These are phyloP conservation scores for Phaeosphaeria sp. DNA, from an alignment of 2,329 filamentous ascomycete species.

Conservation along the genomic window DNA sequence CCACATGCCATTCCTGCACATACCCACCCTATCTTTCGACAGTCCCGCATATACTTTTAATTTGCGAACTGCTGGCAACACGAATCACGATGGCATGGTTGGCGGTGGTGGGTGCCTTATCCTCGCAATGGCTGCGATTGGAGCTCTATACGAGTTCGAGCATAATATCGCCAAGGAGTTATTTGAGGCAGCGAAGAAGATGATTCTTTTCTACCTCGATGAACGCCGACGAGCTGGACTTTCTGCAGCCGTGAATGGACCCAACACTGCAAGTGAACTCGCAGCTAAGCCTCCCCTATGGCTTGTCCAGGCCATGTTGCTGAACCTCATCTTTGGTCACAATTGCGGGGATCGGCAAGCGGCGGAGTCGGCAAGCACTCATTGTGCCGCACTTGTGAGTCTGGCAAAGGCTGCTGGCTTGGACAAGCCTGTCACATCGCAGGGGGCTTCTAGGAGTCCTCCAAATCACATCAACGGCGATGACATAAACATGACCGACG, in stretches of 20 bases:
- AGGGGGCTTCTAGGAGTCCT: slow-evolving; percentile 24
- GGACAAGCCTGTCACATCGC: slow-evolving; percentile 55
- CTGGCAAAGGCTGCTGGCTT: slow-evolving; percentile 89
- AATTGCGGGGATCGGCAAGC: slow-evolving; percentile 91
- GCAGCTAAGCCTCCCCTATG: slow-evolving; percentile 81
- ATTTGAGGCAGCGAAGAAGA: slow-evolving; percentile 92
- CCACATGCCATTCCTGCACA: slow-evolving; percentile 91
- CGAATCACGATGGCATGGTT: slow-evolving; percentile 61
- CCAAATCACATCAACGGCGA: slow-evolving; percentile 53
- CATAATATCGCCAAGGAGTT: slow-evolving; percentile 79
- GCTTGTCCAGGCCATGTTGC: slow-evolving; percentile 95
- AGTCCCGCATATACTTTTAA: slow-evolving; percentile 69
- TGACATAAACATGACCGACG: slow-evolving; percentile 65
- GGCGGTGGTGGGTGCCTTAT: slow-evolving; percentile 87
- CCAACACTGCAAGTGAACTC: slow-evolving; percentile 61
- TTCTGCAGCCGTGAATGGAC: slow-evolving; percentile 63
- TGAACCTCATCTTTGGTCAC: slow-evolving; percentile 95
- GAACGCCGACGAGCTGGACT: slow-evolving; percentile 88
- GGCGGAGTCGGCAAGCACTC: slow-evolving; percentile 89
- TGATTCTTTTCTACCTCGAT: slow-evolving; percentile 92
- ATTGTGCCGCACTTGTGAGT: slow-evolving; percentile 89
- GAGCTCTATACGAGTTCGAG: slow-evolving; percentile 87
- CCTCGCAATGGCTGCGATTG: slow-evolving; percentile 86
- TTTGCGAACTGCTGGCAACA: slow-evolving; percentile 63
- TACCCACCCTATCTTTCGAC: slow-evolving; percentile 90